These are phyloP conservation scores for Geranium incanum DNA, from an alignment of 441 rosid genomes.

Conservation along the genomic window DNA sequence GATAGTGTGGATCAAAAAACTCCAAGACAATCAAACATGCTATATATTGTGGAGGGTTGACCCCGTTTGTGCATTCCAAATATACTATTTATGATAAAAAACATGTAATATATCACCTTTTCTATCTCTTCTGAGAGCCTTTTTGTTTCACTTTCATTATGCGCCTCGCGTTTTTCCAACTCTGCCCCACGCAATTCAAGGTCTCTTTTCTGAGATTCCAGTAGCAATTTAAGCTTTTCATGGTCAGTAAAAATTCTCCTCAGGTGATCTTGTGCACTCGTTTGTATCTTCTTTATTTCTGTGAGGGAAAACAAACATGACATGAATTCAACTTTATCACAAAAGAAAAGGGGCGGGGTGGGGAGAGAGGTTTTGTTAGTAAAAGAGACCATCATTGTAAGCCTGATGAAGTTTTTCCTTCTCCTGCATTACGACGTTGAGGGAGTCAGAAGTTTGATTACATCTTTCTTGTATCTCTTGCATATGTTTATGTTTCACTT, in stretches of 20 bases:
- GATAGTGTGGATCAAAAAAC: constrained; percentile 5
- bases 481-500: constrained; percentile 45
- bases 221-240: constrained; percentile 65
- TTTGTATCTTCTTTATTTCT: constrained; percentile 73
- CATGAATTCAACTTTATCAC: neutral
- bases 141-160: constrained; percentile 64
- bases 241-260: constrained; percentile 67
- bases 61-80: no score
- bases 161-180: constrained; percentile 68
- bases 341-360: neutral
- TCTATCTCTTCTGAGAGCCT: constrained; percentile 54
- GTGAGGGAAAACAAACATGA: constrained; percentile 21
- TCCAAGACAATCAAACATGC: constrained; percentile 17
- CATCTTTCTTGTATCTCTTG: constrained; percentile 50
- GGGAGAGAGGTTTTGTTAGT: neutral
- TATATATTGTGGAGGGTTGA: no score
- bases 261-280: constrained; percentile 58
- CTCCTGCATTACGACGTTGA: constrained; percentile 46
- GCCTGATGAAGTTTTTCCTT: constrained; percentile 65
- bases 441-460: constrained; percentile 40
- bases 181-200: constrained; percentile 60
- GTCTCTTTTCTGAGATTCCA: constrained; percentile 64
- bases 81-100: constrained; percentile 14
- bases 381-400: constrained; percentile 62
- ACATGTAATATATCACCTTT: constrained; percentile 34